phyloP scores from a whole-genome alignment of 78 protist species.

The Dictyostelium purpureum region DNA sequence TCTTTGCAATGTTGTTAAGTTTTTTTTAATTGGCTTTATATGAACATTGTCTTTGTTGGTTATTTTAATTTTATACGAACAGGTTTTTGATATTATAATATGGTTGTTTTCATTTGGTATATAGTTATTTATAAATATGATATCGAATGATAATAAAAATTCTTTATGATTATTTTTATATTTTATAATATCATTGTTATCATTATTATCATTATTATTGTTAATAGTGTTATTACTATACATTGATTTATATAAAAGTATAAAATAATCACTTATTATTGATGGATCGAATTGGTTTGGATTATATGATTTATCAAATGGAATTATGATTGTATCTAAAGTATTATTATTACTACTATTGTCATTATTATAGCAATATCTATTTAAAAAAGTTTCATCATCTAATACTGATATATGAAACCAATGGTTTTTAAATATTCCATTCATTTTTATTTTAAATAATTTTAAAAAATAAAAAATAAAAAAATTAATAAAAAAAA shows the following conservation, averaged over 20 bases:
- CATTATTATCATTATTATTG: background rate
- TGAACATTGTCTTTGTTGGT: background rate
- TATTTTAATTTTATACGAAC: background rate
- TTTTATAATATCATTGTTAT: background rate
- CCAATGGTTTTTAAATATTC: slow-evolving; percentile 4
- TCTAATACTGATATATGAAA: background rate
- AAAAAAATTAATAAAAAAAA: background rate
- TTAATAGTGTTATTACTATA: background rate
- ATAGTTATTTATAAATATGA: background rate
- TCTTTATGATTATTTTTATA: background rate
- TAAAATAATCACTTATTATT: slow-evolving; percentile 3
- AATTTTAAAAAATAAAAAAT: background rate
- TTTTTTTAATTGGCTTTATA: background rate
- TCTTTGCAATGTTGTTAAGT: slow-evolving; percentile 25
- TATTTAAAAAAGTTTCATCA: background rate
- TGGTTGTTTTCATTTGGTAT: background rate
- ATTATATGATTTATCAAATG: background rate
- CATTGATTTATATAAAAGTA: background rate
- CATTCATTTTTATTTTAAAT: background rate
- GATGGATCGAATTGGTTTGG: background rate
- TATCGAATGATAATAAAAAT: background rate
- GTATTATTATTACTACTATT: background rate
- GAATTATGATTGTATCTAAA: background rate
- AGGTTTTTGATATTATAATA: background rate
- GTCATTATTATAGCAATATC: background rate